Evolutionary conservation across 2,329 filamentous ascomycete species (phyloP), one percentile per base, ranked within the genome.

Genomic region (Aureobasidium sp.): DNA sequence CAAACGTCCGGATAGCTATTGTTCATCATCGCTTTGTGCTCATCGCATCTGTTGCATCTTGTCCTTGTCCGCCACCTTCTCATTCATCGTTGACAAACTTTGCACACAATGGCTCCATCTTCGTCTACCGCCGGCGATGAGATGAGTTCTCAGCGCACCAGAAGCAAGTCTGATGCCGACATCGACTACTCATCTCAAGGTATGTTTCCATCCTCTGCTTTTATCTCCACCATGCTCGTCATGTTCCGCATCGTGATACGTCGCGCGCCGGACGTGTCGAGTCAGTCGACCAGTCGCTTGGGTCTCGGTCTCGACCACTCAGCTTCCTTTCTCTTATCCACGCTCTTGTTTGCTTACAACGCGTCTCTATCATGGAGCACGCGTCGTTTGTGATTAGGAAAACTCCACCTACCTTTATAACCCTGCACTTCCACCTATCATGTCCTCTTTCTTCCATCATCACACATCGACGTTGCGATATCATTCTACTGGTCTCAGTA

Each of bases 91-190:
- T 21, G 23, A 31, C 23, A 42, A 54, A 29, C 37, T 21, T 42
- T 13, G 37, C 50, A 54, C 13, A n/a, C 54, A 38, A 57, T 57
- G 54, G 27, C 42, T 57, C 31, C 54, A 31, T 37, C 54, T 15
- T 38, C 33, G 17, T 42, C 43, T 9, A 27, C 7, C 43, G 17
- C 17, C 42, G 29, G 25, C 17, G 54, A 35, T 21, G 31, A 47
- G n/a, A 29, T 35, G 21, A 8, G 17, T 38, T 13, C 54, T 47
- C 38, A 47, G 17, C 53, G 53, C 29, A 4, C 13, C 21, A 57
- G 54, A 57, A 47, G 42, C 33, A 19, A 27, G 15, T 57, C 54
- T 38, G 54, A 57, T 43, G 42, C 19, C 7, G 31, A 19, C 21
- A 43, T 46, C 42, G 33, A 29, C 29, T 38, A 57, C 11, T 8